These are phyloP conservation scores for Dentipellis fragilis DNA, from an alignment of 768 basidiomycete genomes.

Conservation along the genomic window DNA sequence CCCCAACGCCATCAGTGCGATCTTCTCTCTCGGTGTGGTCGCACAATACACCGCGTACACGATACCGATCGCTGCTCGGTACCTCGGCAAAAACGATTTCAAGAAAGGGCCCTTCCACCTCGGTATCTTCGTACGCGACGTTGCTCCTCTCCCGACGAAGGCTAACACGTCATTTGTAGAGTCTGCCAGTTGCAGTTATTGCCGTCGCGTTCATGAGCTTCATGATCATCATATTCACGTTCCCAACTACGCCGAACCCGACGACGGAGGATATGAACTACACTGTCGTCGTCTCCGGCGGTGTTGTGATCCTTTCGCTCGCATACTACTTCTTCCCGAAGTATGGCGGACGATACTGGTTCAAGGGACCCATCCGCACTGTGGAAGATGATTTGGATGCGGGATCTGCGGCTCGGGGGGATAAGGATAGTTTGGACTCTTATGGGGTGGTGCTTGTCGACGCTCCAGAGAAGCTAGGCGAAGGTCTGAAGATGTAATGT, in stretches of 20 bases:
- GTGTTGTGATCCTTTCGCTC: constrained; percentile 24
- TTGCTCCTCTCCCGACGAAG: not conserved
- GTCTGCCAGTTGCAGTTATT: constrained; percentile 23
- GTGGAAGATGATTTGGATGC: too few relatives aligned
- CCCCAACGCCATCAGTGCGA: constrained; percentile 26
- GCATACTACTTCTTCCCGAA: constrained; percentile 18
- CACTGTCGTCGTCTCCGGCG: constrained; percentile 24
- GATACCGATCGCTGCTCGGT: constrained; percentile 22
- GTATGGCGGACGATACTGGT: constrained; percentile 1
- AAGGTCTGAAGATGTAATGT: too few relatives aligned
- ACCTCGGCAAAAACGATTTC: constrained; percentile 16
- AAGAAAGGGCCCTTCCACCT: constrained; percentile 12
- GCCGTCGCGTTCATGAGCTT: constrained; percentile 30
- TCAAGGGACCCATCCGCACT: not conserved
- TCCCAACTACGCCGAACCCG: constrained; percentile 25
- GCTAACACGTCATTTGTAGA: constrained; percentile 10
- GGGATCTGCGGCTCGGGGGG: too few relatives aligned
- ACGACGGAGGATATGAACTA: constrained; percentile 30
- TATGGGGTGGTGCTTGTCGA: too few relatives aligned
- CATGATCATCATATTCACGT: constrained; percentile 23
- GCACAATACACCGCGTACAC: constrained; percentile 18
- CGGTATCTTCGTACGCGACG: constrained; percentile 7
- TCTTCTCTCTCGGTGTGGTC: constrained; percentile 16
- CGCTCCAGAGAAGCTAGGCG: too few relatives aligned
- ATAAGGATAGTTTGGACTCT: too few relatives aligned